Conservation (phyloP, 495 filamentous ascomycete species). For the Neurospora intermedia region DNA sequence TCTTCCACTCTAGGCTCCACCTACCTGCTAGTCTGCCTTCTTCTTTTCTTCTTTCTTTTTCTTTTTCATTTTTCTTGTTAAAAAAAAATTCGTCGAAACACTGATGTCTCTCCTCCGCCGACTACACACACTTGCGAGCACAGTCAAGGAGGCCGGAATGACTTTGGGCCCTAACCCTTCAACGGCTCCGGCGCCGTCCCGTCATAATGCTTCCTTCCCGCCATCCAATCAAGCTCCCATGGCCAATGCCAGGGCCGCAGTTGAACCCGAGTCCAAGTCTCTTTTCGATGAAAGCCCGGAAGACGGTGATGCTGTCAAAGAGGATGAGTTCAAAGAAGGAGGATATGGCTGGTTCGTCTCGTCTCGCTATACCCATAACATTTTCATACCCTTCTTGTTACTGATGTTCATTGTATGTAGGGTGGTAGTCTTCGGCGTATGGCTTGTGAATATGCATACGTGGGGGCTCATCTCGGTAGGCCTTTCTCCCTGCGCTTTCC, state of each 20-base stretch:
- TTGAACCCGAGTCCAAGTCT: not conserved
- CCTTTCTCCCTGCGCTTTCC: not conserved
- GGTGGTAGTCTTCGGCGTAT: conserved; percentile 42
- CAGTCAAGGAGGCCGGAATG: not conserved
- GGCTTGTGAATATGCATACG: conserved; percentile 45
- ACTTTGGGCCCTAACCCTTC: not conserved
- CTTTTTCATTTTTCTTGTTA: too few relatives aligned
- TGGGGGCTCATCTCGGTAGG: conserved; percentile 50
- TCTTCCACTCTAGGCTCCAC: not conserved
- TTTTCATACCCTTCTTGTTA: not conserved
- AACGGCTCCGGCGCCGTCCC: not conserved
- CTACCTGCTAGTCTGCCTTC: not conserved
- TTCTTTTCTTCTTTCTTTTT: not conserved
- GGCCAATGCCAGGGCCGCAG: not conserved
- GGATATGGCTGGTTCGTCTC: conserved; percentile 36
- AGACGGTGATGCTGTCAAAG: conserved; percentile 14
- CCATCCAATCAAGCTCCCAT: not conserved
- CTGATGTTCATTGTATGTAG: conserved; percentile 10
- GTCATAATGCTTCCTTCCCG: not conserved
- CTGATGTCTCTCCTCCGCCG: not conserved
- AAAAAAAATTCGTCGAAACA: not conserved
- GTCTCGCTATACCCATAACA: not conserved
- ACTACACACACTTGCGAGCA: not conserved
- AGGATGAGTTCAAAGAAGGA: conserved; percentile 31
- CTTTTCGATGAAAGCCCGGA: conserved; percentile 8